A percentile compares a stretch with the other conserved stretches of the same genome.
These are phyloP conservation scores for Colletotrichum sp. DNA, from an alignment of 2,329 filamentous ascomycete genomes.

Conservation along the genomic window DNA sequence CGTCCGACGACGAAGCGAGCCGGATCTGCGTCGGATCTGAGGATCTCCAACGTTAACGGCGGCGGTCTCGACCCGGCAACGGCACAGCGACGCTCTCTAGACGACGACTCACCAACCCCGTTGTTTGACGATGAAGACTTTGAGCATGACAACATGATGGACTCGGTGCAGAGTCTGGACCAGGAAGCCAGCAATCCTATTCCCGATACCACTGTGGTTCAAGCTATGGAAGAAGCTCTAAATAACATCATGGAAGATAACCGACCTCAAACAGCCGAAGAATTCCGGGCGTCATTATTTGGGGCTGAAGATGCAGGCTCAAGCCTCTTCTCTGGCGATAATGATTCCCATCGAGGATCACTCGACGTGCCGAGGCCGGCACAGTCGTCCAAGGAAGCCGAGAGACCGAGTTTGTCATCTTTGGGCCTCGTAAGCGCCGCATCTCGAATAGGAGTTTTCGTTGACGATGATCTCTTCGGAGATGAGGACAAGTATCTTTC, in stretches of 20 bases:
- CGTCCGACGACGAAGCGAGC: constrained; percentile 44
- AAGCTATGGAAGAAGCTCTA: constrained; percentile 90
- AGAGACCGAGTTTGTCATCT: constrained; percentile 88
- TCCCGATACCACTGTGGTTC: constrained; percentile 81
- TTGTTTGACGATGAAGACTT: constrained; percentile 85
- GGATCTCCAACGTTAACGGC: constrained; percentile 39
- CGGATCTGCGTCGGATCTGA: constrained; percentile 55
- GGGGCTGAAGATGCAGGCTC: constrained; percentile 55
- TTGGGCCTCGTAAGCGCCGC: constrained; percentile 88
- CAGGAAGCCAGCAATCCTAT: constrained; percentile 66
- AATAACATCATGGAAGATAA: constrained; percentile 87
- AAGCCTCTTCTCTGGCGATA: constrained; percentile 59
- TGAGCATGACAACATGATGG: constrained; percentile 71
- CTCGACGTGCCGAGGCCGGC: constrained; percentile 53
- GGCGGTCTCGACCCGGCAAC: constrained; percentile 44
- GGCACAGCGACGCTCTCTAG: constrained; percentile 69
- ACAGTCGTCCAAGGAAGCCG: constrained; percentile 47
- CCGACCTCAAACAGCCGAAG: constrained; percentile 66
- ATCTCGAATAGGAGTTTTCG: constrained; percentile 89
- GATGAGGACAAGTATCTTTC: constrained; percentile 86
- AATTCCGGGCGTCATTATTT: constrained; percentile 71
- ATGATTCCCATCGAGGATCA: constrained; percentile 66
- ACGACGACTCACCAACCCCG: constrained; percentile 57
- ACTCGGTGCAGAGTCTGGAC: constrained; percentile 81
- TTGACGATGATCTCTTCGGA: constrained; percentile 89